A percentile compares a stretch with the other conserved stretches of the same genome.
Conservation (phyloP, 257 asterid species). For the Ocimum tenuiflorum region DNA sequence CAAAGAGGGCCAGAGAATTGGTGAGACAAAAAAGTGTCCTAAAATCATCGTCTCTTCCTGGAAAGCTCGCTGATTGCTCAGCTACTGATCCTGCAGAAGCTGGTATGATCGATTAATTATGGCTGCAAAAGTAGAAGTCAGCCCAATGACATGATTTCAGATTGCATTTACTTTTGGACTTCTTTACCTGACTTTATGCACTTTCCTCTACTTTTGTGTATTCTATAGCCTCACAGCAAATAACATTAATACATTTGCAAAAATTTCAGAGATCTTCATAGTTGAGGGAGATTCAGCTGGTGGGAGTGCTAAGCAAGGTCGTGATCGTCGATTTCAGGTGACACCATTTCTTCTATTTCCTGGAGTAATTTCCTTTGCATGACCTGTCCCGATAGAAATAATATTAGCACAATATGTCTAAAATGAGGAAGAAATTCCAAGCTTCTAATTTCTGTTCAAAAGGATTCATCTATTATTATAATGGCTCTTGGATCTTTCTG, state of each 20-base stretch:
- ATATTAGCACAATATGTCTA: neutral
- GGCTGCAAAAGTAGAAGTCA: neutral
- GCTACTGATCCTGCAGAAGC: slow-evolving; percentile 79
- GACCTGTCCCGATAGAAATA: neutral
- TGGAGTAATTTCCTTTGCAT: neutral
- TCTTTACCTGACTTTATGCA: neutral
- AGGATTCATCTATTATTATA: neutral
- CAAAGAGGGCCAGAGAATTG: slow-evolving; percentile 92
- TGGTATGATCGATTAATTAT: slow-evolving; percentile 33
- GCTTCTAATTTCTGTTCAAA: neutral
- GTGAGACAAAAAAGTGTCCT: slow-evolving; percentile 84
- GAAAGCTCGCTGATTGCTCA: slow-evolving; percentile 99
- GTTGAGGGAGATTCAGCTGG: slow-evolving; percentile 99
- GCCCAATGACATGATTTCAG: neutral
- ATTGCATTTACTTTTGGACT: neutral
- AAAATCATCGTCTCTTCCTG: slow-evolving; percentile 91
- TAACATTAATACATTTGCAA: slow-evolving; percentile 1
- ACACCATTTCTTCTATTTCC: neutral
- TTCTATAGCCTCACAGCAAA: neutral
- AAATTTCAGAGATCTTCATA: slow-evolving; percentile 77
- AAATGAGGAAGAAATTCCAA: neutral
- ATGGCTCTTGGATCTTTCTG: neutral
- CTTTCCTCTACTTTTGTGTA: neutral
- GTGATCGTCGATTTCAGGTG: slow-evolving; percentile 99
- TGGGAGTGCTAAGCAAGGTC: slow-evolving; percentile 99